Percentiles rank a stretch among this genome's conserved stretches.
Conservation (phyloP, 2,329 filamentous ascomycete genomes). For the Apiospora sp. region DNA sequence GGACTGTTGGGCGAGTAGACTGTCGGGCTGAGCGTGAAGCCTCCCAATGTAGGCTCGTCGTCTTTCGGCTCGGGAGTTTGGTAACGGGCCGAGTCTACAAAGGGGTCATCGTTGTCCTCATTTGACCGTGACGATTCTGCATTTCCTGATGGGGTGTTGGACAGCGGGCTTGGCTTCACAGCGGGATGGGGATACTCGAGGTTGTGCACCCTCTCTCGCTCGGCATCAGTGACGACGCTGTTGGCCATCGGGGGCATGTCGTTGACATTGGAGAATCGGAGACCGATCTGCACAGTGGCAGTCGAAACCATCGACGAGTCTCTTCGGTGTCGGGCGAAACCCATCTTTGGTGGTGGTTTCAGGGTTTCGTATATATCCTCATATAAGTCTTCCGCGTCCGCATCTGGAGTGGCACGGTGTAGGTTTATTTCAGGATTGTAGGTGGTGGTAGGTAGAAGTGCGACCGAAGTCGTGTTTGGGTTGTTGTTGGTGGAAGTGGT, state of each 20-base stretch:
- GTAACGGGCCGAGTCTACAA: slow-evolving; percentile 43
- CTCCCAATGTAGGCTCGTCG: slow-evolving; percentile 36
- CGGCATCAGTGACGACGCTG: slow-evolving; percentile 37
- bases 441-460: slow-evolving; percentile 56
- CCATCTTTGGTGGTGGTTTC: slow-evolving; percentile 54
- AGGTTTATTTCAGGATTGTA: slow-evolving; percentile 46
- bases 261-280: slow-evolving; percentile 69
- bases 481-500: slow-evolving; percentile 25
- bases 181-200: slow-evolving; percentile 45
- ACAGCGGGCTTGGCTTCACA: slow-evolving; percentile 43
- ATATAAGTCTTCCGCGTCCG: slow-evolving; percentile 18
- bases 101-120: slow-evolving; percentile 6
- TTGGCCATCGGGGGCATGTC: slow-evolving; percentile 53
- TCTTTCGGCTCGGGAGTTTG: slow-evolving; percentile 37
- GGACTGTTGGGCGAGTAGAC: slow-evolving; percentile 58
- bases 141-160: slow-evolving; percentile 32
- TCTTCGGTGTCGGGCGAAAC: slow-evolving; percentile 56
- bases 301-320: slow-evolving; percentile 70
- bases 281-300: slow-evolving; percentile 75
- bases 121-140: slow-evolving; percentile 29
- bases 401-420: slow-evolving; percentile 31
- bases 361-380: slow-evolving; percentile 39
- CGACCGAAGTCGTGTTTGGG: slow-evolving; percentile 43
- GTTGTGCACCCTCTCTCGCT: slow-evolving; percentile 50
- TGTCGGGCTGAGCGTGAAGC: slow-evolving; percentile 56